Base-by-base conservation (phyloP, 2,329 filamentous ascomycete genomes). In the Blastomyces gilchristii region DNA sequence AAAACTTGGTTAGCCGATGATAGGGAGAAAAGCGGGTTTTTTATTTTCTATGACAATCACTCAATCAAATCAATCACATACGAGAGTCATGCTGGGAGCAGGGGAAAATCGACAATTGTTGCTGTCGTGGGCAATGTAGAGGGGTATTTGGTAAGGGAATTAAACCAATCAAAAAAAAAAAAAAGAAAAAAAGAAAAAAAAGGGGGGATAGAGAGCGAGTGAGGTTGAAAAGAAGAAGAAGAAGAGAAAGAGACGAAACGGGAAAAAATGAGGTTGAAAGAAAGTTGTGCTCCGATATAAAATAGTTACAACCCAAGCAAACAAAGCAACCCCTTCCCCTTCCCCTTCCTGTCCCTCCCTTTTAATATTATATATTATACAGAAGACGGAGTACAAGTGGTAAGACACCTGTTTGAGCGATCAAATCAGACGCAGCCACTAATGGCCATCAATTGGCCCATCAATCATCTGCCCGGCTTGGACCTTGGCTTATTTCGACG, bases 31-130 rank as follows among this genome's bases (percentile, higher is more conserved):
- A 31, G 43, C 22, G 31, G 50, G 22, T 39, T 39, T 28, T 60
- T 34, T 22, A 22, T 22, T 22, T 22, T 22, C n/a, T 50, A 22
- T 11, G n/a, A 2, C 28, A 49, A 28, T 11, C 45, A 31, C 11
- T 28, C 34, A 28, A 34, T n/a, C 14, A 18, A 22, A 22, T 34
- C 37, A 25, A 58, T 25, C 22, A 62, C 60, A 22, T 50, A 62
- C 60, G 50, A 56, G 60, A 62, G 39, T 53, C 60, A 62, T 63
- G 70, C 68, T 67, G 65, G 34, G 3, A 28, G n/a, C 11, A 31
- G 28, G 6, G 54, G 34, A 25, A 39, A 41, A 25, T 14, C 57
- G 57, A 59, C 43, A 49, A 22, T 59, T 59, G 57, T 47, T 49
- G 57, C 28, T 49, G 41, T 47, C 43, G 34, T 22, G 67, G 64